A percentile compares a stretch with the other conserved stretches of the same genome.
Evolutionary conservation across 805 yeast genomes (phyloP).

Genomic region (Candida boidinii): DNA sequence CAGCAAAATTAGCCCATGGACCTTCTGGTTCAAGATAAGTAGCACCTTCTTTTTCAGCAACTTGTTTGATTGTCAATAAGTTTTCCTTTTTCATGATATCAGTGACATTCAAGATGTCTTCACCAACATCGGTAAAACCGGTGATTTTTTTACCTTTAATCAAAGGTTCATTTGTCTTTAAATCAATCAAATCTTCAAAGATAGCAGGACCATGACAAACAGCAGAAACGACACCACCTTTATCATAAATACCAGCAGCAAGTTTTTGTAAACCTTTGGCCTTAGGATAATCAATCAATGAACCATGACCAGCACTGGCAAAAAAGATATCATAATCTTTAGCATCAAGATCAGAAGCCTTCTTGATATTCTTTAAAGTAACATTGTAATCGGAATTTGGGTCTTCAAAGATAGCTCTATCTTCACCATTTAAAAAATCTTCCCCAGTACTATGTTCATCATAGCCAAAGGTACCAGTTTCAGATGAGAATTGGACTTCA

Average conservation of each 20-base stretch:
- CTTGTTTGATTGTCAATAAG: conserved; percentile 28
- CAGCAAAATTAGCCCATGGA: conserved; percentile 42
- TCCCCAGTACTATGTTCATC: conserved; percentile 45
- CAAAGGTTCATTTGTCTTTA: conserved; percentile 32
- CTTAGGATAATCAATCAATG: conserved; percentile 47
- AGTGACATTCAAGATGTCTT: conserved; percentile 23
- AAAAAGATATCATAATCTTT: conserved; percentile 44
- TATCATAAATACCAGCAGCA: conserved; percentile 37
- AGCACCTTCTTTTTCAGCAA: conserved; percentile 33
- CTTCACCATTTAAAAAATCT: conserved; percentile 36
- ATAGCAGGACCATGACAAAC: conserved; percentile 66
- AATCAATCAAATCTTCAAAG: conserved; percentile 38
- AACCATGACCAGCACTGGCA: conserved; percentile 64
- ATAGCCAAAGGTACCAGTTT: conserved; percentile 46
- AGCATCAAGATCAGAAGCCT: conserved; percentile 39
- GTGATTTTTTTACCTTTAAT: conserved; percentile 47
- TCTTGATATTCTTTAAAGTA: conserved; percentile 32
- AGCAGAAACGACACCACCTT: conserved; percentile 51
- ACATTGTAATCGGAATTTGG: conserved; percentile 28
- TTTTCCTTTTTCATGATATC: conserved; percentile 19
- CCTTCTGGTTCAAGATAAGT: conserved; percentile 35
- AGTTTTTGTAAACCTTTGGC: conserved; percentile 37
- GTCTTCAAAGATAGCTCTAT: conserved; percentile 30
- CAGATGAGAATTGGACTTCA: conserved; percentile 50
- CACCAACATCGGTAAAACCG: conserved; percentile 55